Evolutionary conservation across 306 rosid genomes (phyloP), one percentile per base, ranked within the genome.

Genomic region (Luffa aegyptiaca): DNA sequence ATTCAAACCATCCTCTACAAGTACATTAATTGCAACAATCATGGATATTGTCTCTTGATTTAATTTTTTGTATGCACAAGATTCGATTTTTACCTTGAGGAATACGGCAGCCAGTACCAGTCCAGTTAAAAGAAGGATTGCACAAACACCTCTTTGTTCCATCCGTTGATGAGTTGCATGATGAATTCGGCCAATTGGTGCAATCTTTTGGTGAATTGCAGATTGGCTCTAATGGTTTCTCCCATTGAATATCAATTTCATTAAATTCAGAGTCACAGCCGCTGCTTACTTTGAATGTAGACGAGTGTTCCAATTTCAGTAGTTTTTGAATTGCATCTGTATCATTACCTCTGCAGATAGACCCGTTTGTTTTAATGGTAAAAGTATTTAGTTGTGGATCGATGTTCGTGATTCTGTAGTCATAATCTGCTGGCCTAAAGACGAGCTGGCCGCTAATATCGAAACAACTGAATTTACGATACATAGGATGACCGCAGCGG

Each of bases 81-180:
- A 6, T 20, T 37, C 16, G 37, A 45, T 69, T 55, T 69, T 12
- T 11, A 26, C 56, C 48, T 65, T 5, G 5, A 63, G 35, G 45
- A 86, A 81, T 6, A 1, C 11, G 61, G n/a, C 94, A 88, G 5
- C 2, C 61, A 33, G 81, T 55, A 45, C 21, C 9, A 71, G 75
- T 31, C 92, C 94, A 87, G 0, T 0, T 0, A 35, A 81, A 84
- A 16, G 80, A 66, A 56, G 71, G 8, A 51, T 70, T 16, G 18
- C 92, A 90, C 36, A 21, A 74, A 71, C 90, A 88, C 56, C 85
- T 87, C 5, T 20, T 20, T 20, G 1, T 5, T 49, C 82, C 88
- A 36, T 69, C 79, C 4, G 1, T 7, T 37, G 79, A 2, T 52
- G n/a, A 12, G 0, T 1, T 78, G 85, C 94, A 90, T 5, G 62